Evolutionary conservation across 306 rosid species (phyloP), one percentile per base, ranked within the genome.

Genomic region (Macrotyloma uniflorum): DNA sequence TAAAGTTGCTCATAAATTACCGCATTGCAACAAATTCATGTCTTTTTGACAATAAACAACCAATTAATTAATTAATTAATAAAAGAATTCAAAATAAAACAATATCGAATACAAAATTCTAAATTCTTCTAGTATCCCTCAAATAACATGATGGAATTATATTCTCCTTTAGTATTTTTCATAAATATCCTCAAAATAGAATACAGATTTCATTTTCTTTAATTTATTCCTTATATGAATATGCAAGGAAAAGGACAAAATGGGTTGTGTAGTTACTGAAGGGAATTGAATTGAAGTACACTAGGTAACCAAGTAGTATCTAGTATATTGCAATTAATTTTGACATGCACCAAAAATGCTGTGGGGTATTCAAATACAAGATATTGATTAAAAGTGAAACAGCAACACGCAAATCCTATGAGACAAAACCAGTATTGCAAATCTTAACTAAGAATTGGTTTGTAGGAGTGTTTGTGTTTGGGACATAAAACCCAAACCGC

Each of bases 401-500:
- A 20, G 30, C 32, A 71, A 74, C 80, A 83, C 54, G 30, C 62
- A 69, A 75, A 83, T 63, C 65, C 46, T 62, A 75, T 68, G 84
- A 79, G 50, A 76, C 70, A 3, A 38, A 38, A 38, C 64, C 2
- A 33, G 15, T 79, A 5, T 43, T 30, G 26, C 23, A 57, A 57
- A 43, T 66, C 67, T 45, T 49, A 63, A 67, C 50, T 19, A 75
- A 58, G 65, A 38, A 33, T 15, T 30, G 43, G 43, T 38, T 38
- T 38, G 49, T 14, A n/a, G 61, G 50, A 35, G 28, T 19, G 50
- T 42, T 3, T 40, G 59, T 53, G 59, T n/a, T 66, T 19, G 65
- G 79, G 77, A 73, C 15, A 66, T 40, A 24, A 51, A 69, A 77
- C 67, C 81, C 78, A 51, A 80, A 85, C 51, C 68, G 83, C 85